Percentiles rank a stretch among this genome's conserved stretches.
Evolutionary conservation across 2,329 filamentous ascomycete genomes (phyloP).

Genomic region (Alternaria viburni): DNA sequence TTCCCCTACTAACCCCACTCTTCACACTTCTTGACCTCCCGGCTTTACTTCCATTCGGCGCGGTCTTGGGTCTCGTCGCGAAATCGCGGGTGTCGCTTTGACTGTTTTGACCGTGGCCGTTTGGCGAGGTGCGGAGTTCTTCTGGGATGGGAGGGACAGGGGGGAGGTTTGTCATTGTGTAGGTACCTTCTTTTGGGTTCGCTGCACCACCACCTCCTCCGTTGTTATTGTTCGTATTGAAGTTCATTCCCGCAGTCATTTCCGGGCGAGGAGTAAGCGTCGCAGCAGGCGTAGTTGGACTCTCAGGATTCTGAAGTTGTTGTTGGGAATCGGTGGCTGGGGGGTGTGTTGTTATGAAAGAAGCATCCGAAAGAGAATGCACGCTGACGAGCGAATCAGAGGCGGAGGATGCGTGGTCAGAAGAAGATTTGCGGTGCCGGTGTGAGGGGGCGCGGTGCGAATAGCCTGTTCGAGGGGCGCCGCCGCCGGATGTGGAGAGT

Average conservation of each 20-base stretch:
- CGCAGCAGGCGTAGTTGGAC: constrained; percentile 26
- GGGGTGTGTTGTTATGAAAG: constrained; percentile 46
- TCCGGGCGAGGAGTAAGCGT: constrained; percentile 30
- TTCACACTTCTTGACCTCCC: constrained; percentile 29
- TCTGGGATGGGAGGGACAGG: constrained; percentile 45
- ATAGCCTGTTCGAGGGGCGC: constrained; percentile 40
- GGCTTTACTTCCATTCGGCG: constrained; percentile 22
- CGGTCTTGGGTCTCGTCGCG: constrained; percentile 28
- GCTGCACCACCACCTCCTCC: not conserved
- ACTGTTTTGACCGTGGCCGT: constrained; percentile 5
- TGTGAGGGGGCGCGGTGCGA: constrained; percentile 32
- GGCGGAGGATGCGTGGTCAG: constrained; percentile 49
- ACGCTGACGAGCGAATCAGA: constrained; percentile 75
- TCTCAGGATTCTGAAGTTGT: not conserved
- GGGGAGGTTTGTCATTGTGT: constrained; percentile 28
- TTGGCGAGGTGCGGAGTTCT: constrained; percentile 16
- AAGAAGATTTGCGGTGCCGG: constrained; percentile 49
- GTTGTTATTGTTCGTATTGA: constrained; percentile 13
- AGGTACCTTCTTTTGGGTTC: constrained; percentile 7
- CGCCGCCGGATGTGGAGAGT: constrained; percentile 45
- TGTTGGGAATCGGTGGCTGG: not conserved
- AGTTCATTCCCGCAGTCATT: constrained; percentile 3
- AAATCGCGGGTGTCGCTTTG: constrained; percentile 15
- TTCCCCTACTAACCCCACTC: constrained; percentile 23
- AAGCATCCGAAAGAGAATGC: constrained; percentile 71